Base-by-base conservation (phyloP, 495 filamentous ascomycete genomes). In the Hypoxylon intermedium region DNA sequence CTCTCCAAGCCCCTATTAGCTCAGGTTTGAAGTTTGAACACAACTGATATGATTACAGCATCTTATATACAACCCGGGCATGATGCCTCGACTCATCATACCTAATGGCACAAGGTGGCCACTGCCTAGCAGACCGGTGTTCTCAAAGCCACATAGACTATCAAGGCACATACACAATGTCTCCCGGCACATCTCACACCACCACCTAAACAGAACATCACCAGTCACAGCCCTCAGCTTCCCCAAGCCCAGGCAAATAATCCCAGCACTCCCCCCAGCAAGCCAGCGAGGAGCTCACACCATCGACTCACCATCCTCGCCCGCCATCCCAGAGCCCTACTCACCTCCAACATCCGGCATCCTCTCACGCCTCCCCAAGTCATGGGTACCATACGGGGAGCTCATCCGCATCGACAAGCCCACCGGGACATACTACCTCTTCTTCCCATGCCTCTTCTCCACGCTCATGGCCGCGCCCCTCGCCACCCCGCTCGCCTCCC, bases 351-450 rank as follows among this genome's bases (percentile, higher is more conserved):
- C 79, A 16, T 88, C 83, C 5, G 93, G 93, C 41, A 70, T 97
- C 15, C 75, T 97, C 50, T 91, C 93, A 2, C 75, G 72, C 42
- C 81, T 98, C 26, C 94, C 94, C 6, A 47, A 68, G 12, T 83
- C 89, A 53, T 87, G 88, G 82, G 81, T 97, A 49, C 94, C 94
- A 2, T 97, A 97, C 67, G 94, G 89, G n/a, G 94, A 98, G 67
- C 83, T 98, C 15, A 80, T 91, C 61, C 87, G 94, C 12, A 84
- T 98, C 61, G 93, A 98, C 75, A 98, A 98, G 75, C 94, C 94
- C 18, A 86, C 90, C 0, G 94, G 94, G 63, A 91, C 93, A 37
- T 93, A 94, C 75, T 98, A 98, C 74, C 88, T 98, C 23, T 97
- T 88, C 82, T 91, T 97, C 68, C 94, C 94, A 12, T 97, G 93